Base-by-base conservation (phyloP, 352 stramenopile genomes). In the Phytophthora hybrid region DNA sequence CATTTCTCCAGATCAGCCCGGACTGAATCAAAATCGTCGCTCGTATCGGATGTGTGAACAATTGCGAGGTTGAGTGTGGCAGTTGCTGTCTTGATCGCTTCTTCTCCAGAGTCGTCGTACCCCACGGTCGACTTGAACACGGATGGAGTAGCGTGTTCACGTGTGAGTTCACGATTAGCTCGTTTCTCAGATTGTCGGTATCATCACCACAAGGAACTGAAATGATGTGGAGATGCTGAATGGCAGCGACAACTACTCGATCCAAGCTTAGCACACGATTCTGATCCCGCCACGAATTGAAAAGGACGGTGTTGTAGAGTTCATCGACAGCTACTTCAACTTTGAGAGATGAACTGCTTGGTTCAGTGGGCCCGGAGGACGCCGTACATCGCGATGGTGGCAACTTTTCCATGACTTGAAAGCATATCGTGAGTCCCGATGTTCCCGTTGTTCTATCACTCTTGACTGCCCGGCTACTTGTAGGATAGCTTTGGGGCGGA, bases 1-100 rank as follows among this genome's bases (percentile, higher is more conserved):
- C 66, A 46, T 79, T 79, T 21, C 78, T 82, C 84, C 84, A 93
- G 31, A 93, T 66, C 32, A 91, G 49, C 1, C 86, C 86, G 0
- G 79, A 82, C 54, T 93, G 77, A 6, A 91, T 62, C 46, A 91
- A 34, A 5, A 75, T 67, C n/a, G 51, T 72, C 1, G 32, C 62
- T 8, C 54, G 52, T 39, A 54, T 66, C 0, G 47, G 54, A 10
- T 71, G 54, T 0, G 46, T 52, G 47, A 76, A 67, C 5, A 74
- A 39, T 57, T 74, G 62, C 18, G 59, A 64, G 16, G 60, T 41
- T 6, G 64, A 78, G 32, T 57, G 59, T 7, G 59, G 66, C 1
- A 82, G 63, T 37, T 71, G 73, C 7, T 71, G 60, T 11, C 41
- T 74, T 31, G 44, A 77, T 32, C 68, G 55, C 41, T 76, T 81